Conservation (phyloP, 176 grass and related monocot species). For the Oryza meyeriana region DNA sequence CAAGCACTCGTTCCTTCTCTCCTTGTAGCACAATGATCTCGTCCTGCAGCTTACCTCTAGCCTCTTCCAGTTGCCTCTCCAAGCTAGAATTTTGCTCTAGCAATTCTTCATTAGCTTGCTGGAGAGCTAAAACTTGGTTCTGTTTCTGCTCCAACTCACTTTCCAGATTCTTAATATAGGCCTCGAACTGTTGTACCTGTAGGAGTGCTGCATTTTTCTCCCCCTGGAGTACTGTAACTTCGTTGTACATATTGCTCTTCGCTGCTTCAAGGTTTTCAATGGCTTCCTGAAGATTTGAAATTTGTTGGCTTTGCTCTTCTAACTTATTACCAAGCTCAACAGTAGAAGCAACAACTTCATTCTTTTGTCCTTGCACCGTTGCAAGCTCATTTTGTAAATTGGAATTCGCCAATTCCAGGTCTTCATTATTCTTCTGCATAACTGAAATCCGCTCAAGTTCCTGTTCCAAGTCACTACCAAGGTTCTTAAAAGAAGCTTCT, state of each 20-base stretch:
- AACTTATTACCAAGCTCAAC: slow-evolving; percentile 45
- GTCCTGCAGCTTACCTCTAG: slow-evolving; percentile 16
- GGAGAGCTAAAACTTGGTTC: slow-evolving; percentile 40
- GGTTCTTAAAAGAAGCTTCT: slow-evolving; percentile 45
- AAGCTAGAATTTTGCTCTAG: slow-evolving; percentile 36
- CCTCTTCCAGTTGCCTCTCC: slow-evolving; percentile 42
- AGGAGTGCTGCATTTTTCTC: slow-evolving; percentile 36
- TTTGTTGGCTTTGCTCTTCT: slow-evolving; percentile 42
- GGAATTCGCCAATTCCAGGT: slow-evolving; percentile 32
- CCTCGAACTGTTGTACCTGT: slow-evolving; percentile 37
- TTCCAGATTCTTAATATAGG: slow-evolving; percentile 30
- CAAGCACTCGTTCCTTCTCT: slow-evolving; percentile 26
- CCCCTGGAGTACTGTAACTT: slow-evolving; percentile 20
- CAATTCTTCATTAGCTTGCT: slow-evolving; percentile 42
- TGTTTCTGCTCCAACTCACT: slow-evolving; percentile 37
- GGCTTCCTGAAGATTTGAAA: slow-evolving; percentile 43
- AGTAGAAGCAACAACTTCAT: slow-evolving; percentile 34
- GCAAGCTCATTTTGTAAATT: slow-evolving; percentile 37
- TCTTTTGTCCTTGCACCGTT: slow-evolving; percentile 32
- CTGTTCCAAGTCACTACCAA: slow-evolving; percentile 41
- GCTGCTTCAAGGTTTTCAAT: slow-evolving; percentile 29
- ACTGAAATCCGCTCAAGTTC: slow-evolving; percentile 38
- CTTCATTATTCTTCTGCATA: slow-evolving; percentile 33
- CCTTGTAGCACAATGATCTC: slow-evolving; percentile 31
- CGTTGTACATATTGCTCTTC: slow-evolving; percentile 40